Conservation (phyloP, 2,329 filamentous ascomycete species). For the Ophiocordyceps robertsii region DNA sequence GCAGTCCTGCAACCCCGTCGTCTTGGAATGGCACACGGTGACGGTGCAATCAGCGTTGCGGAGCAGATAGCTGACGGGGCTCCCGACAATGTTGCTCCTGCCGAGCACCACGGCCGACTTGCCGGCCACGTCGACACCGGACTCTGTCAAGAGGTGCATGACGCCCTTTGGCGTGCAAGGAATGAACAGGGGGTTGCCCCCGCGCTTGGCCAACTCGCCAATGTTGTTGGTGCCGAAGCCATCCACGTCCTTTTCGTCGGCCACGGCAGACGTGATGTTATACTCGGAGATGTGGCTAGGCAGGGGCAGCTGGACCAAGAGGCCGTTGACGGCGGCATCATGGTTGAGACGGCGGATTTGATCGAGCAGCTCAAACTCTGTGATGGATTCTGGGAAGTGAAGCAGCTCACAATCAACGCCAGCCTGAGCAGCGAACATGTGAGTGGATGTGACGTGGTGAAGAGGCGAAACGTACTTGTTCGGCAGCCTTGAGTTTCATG, state of each 20-base stretch:
- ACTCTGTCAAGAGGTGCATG: conserved; percentile 80
- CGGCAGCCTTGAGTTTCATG: conserved; percentile 97
- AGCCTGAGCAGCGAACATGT: conserved; percentile 40
- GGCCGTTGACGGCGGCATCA: conserved; percentile 73
- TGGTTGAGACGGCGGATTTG: conserved; percentile 75
- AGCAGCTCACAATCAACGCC: conserved; percentile 80
- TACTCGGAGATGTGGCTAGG: conserved; percentile 87
- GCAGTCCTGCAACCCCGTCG: conserved; percentile 55
- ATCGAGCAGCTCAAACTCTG: conserved; percentile 75
- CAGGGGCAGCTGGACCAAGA: conserved; percentile 85
- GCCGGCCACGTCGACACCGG: conserved; percentile 69
- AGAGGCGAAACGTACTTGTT: conserved; percentile 49
- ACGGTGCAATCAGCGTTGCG: conserved; percentile 95
- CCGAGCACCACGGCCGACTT: conserved; percentile 93
- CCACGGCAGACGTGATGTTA: conserved; percentile 74
- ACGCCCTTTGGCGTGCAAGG: conserved; percentile 96
- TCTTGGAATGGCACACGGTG: conserved; percentile 89
- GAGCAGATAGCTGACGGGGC: conserved; percentile 88
- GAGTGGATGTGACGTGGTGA: neutral
- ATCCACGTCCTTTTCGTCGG: conserved; percentile 94
- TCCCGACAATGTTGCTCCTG: conserved; percentile 93
- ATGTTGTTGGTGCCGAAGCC: conserved; percentile 92
- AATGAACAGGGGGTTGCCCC: conserved; percentile 76
- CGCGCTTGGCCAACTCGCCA: conserved; percentile 90
- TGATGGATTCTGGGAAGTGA: conserved; percentile 68